A percentile compares a stretch with the other conserved stretches of the same genome.
Evolutionary conservation across 1,284 basidiomycete species (phyloP).

Genomic region (Microstroma glucosiphilum): DNA sequence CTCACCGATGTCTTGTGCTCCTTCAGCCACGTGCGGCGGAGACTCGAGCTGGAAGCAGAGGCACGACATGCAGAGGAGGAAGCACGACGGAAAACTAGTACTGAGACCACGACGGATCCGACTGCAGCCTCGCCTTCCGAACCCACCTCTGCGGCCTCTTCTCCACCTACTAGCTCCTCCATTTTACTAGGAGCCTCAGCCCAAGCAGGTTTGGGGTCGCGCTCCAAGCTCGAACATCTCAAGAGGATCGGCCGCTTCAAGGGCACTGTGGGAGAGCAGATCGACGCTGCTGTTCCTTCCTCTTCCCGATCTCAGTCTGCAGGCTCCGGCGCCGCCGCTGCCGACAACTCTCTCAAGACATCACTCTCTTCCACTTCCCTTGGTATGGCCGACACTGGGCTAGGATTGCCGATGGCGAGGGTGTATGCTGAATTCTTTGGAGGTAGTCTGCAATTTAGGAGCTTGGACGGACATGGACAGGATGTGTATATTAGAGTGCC

Average conservation of each 20-base stretch:
- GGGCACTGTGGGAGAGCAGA: constrained; percentile 38
- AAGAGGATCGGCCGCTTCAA: constrained; percentile 33
- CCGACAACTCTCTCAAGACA: neutral
- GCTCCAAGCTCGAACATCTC: constrained; percentile 28
- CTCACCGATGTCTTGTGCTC: constrained; percentile 36
- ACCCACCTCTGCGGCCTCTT: neutral
- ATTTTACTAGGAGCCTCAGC: constrained; percentile 11
- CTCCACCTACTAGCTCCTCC: neutral
- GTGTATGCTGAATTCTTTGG: constrained; percentile 54
- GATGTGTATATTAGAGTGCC: constrained; percentile 74
- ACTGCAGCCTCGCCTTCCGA: neutral
- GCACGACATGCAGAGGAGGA: constrained; percentile 4
- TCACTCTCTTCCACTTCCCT: neutral
- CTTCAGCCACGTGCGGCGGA: constrained; percentile 35
- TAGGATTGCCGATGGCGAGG: constrained; percentile 41
- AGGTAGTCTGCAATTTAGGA: constrained; percentile 71
- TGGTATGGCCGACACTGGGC: constrained; percentile 33
- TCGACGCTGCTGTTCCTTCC: constrained; percentile 9
- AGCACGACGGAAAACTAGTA: neutral
- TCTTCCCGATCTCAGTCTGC: neutral
- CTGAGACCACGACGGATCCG: neutral
- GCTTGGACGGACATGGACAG: constrained; percentile 75
- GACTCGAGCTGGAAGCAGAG: constrained; percentile 34
- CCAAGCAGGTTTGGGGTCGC: constrained; percentile 14
- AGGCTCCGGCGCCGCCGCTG: neutral